Conservation (phyloP, 768 basidiomycete species). For the Amanita pseudoporphyria region DNA sequence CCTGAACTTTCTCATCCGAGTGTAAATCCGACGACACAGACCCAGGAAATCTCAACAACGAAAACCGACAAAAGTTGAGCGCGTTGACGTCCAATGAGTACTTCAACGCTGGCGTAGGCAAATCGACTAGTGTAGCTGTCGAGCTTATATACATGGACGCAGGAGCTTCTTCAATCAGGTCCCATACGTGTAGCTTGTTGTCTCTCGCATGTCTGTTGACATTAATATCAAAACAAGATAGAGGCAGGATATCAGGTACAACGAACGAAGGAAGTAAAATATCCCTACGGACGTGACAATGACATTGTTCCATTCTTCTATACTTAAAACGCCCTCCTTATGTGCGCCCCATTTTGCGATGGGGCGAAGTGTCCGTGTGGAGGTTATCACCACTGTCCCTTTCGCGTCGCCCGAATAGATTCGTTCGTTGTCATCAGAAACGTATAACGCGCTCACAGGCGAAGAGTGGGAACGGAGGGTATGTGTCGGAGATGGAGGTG, state of each 20-base stretch:
- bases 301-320: conserved; percentile 60
- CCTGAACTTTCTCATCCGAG: conserved; percentile 9
- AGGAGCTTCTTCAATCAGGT: conserved; percentile 34
- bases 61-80: conserved; percentile 89
- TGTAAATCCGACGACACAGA: neutral
- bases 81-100: conserved; percentile 87
- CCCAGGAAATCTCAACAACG: conserved; percentile 33
- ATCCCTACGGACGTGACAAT: conserved; percentile 66
- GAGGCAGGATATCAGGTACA: too few species aligned
- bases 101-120: conserved; percentile 38
- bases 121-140: conserved; percentile 43
- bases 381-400: conserved; percentile 70
- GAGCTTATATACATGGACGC: conserved; percentile 32
- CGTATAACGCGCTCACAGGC: conserved; percentile 46
- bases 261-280: neutral
- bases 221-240: too few species aligned
- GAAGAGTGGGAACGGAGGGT: conserved; percentile 65
- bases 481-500: conserved; percentile 56
- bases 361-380: conserved; percentile 67
- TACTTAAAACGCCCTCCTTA: conserved; percentile 60
- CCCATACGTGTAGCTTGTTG: conserved; percentile 78
- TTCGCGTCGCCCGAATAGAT: conserved; percentile 82
- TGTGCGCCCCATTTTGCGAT: conserved; percentile 75
- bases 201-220: conserved; percentile 76
- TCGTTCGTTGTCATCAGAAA: conserved; percentile 68